Evolutionary conservation across 2,329 filamentous ascomycete genomes (phyloP).

Genomic region (Trichoderma koningii): DNA sequence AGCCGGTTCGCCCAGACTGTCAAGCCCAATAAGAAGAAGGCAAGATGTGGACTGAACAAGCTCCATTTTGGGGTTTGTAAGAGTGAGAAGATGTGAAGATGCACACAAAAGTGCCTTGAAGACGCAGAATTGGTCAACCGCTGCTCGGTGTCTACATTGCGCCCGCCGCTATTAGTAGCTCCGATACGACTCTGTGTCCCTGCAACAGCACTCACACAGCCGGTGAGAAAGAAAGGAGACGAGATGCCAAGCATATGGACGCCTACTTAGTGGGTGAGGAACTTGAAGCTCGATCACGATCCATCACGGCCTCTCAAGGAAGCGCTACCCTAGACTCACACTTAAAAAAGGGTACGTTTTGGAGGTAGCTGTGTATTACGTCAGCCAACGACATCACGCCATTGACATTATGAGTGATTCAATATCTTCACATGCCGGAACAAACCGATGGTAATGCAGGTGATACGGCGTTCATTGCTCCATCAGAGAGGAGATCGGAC

Average conservation of each 20-base stretch:
- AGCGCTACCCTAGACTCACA: too few relatives aligned
- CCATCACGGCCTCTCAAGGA: too few relatives aligned
- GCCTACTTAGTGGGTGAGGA: too few relatives aligned
- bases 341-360: too few relatives aligned
- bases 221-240: background rate
- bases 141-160: background rate
- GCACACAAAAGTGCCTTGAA: constrained; percentile 15
- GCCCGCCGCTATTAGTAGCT: constrained; percentile 2
- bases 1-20: background rate
- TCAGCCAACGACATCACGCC: background rate
- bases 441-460: background rate
- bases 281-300: too few relatives aligned
- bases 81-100: background rate
- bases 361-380: background rate
- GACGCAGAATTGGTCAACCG: background rate
- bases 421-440: background rate
- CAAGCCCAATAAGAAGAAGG: background rate
- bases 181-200: constrained; percentile 3
- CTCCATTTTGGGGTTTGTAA: background rate
- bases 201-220: background rate
- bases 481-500: background rate
- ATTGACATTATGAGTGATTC: background rate
- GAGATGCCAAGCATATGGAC: background rate
- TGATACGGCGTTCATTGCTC: background rate
- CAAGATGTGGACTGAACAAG: background rate